A percentile compares a stretch with the other conserved stretches of the same genome.
Evolutionary conservation across 495 filamentous ascomycete species (phyloP).

Genomic region (Neurospora pannonica): DNA sequence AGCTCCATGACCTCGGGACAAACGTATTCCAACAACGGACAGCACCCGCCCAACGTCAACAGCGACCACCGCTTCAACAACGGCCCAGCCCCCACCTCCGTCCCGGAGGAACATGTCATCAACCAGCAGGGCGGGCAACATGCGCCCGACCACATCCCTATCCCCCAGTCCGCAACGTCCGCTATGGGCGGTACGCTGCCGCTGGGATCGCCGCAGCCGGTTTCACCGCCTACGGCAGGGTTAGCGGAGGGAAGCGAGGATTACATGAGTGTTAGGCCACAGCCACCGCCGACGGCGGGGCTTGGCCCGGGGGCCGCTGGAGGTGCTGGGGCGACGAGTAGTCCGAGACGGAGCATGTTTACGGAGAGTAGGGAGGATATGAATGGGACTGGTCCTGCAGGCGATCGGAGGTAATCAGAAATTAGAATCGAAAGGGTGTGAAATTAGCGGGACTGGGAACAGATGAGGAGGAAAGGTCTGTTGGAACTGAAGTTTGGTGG

Average conservation of each 20-base stretch:
- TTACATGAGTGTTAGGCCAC: slow-evolving; percentile 4
- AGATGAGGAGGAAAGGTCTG: too few relatives aligned
- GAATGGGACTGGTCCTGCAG: neutral
- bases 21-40: neutral
- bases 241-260: neutral
- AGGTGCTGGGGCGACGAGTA: slow-evolving; percentile 1
- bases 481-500: too few relatives aligned
- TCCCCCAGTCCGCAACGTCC: neutral
- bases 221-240: slow-evolving; percentile 5
- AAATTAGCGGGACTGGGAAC: too few relatives aligned
- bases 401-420: neutral
- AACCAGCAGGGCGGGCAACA: neutral
- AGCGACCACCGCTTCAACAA: neutral
- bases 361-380: slow-evolving; percentile 8
- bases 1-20: slow-evolving; percentile 17
- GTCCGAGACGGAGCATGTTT: slow-evolving; percentile 11
- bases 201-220: neutral
- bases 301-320: neutral
- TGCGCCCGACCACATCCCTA: neutral
- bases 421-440: too few relatives aligned
- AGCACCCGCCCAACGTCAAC: neutral
- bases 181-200: neutral
- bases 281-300: slow-evolving; percentile 1
- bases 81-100: neutral
- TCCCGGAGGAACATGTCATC: neutral